Evolutionary conservation across 2,329 filamentous ascomycete genomes (phyloP), one percentile per base, ranked within the genome.

Genomic region (Davidsoniella neocaledoniae): DNA sequence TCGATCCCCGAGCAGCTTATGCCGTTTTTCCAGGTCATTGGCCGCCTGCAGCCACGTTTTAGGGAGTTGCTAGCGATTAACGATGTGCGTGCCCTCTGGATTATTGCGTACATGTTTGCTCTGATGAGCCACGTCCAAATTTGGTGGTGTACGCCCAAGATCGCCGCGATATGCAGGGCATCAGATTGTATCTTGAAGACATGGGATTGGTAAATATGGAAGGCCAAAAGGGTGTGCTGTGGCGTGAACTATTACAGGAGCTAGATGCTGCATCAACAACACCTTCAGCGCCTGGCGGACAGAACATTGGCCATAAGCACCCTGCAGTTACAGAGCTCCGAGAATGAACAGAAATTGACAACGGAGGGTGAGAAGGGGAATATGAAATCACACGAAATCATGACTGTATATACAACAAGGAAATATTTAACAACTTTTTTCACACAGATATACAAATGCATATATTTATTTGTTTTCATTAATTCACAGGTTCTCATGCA

Each of bases 51-150:
- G 7, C 23, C 43, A 3, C 46, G 53, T 38, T 59, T 60, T 33
- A 53, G 57, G 14, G 43, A 50, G 3, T 43, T 57, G 37, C 19
- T 59, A 9, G 53, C 56, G 39, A 25, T 48, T 5, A 50, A 53
- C 5, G 54, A 57, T 36, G 55, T 56, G 40, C 48, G 54, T 6
- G 57, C 57, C 5, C 53, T 58, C 43, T 58, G 58, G 58, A 43
- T 60, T 16, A 46, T 59, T 33, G 55, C 55, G 12, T 59, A 56
- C 17, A 58, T 57, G 54, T 54, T 59, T 17, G 58, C 56, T 4
- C 39, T 60, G 43, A 45, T 58, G 48, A 54, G 55, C 14, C 54
- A 57, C 3, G 54, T 57, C 16, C 50, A 56, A 10, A 36, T 55
- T 5, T 59, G 59, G 58, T 59, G 58, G 57, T 52, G 41, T 46